phyloP scores from a whole-genome alignment of 2,329 filamentous ascomycete species.

The Annulohypoxylon truncatum region DNA sequence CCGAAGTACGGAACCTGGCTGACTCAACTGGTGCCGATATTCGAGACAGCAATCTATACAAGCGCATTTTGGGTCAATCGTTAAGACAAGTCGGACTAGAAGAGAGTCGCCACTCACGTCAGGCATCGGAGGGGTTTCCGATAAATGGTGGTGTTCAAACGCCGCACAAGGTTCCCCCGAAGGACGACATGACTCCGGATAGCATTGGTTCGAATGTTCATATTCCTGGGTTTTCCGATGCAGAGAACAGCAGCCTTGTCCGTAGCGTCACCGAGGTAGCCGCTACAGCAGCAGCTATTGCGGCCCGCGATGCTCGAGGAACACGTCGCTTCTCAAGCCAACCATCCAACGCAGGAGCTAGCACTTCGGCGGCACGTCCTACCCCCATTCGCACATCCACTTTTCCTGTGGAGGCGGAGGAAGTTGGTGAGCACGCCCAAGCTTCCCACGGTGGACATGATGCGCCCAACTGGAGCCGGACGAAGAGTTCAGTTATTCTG shows the following conservation, averaged over 20 bases:
- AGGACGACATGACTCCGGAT: constrained; percentile 60
- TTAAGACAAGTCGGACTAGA: constrained; percentile 82
- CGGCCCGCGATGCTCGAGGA: constrained; percentile 77
- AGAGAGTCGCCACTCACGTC: constrained; percentile 52
- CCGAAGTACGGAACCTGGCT: constrained; percentile 54
- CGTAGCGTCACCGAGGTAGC: constrained; percentile 94
- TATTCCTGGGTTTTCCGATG: constrained; percentile 79
- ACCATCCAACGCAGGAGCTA: constrained; percentile 44
- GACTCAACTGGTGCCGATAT: constrained; percentile 74
- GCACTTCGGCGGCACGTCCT: constrained; percentile 46
- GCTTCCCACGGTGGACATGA: constrained; percentile 82
- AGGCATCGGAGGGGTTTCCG: constrained; percentile 44
- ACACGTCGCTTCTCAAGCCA: constrained; percentile 55
- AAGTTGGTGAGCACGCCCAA: constrained; percentile 56
- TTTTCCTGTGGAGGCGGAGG: constrained; percentile 59
- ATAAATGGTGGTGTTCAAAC: constrained; percentile 62
- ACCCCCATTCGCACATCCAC: constrained; percentile 53
- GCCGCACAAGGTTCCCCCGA: constrained; percentile 83
- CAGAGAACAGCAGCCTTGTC: constrained; percentile 83
- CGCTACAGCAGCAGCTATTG: constrained; percentile 88
- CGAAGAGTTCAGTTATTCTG: constrained; percentile 89
- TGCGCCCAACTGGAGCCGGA: constrained; percentile 96
- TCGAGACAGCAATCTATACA: constrained; percentile 89
- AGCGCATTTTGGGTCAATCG: constrained; percentile 91
- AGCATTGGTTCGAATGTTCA: constrained; percentile 58